These are phyloP conservation scores for Citrus glauca DNA, from an alignment of 345 rosid genomes.

Conservation along the genomic window DNA sequence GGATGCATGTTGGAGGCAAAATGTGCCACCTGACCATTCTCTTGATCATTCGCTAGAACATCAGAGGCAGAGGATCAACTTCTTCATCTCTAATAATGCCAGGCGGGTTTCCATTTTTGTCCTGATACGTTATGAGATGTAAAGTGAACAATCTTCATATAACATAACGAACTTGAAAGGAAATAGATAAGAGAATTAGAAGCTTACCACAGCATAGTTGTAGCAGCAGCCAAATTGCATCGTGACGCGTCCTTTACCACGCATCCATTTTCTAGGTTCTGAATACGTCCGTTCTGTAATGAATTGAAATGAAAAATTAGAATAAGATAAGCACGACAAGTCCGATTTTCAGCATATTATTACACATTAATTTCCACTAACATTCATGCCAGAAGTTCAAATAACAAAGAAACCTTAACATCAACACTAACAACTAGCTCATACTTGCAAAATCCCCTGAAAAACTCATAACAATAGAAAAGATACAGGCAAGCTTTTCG, in stretches of 20 bases:
- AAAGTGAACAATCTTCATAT: background rate
- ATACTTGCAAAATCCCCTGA: background rate
- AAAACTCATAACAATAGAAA: background rate
- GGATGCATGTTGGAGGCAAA: constrained; percentile 54
- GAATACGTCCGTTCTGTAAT: constrained; percentile 51
- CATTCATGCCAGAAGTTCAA: background rate
- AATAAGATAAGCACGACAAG: background rate
- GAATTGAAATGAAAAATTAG: background rate
- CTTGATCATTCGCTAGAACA: constrained; percentile 56
- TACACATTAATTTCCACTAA: background rate
- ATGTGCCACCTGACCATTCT: constrained; percentile 58
- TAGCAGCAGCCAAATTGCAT: constrained; percentile 69
- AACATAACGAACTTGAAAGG: too few relatives aligned
- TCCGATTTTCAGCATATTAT: background rate
- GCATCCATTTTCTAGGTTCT: constrained; percentile 68
- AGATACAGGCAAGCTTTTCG: background rate
- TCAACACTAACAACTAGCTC: background rate
- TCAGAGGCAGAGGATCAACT: constrained; percentile 58
- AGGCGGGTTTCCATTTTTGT: constrained; percentile 56
- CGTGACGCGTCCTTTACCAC: constrained; percentile 71
- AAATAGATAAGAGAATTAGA: background rate
- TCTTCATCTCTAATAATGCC: constrained; percentile 50
- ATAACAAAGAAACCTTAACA: background rate
- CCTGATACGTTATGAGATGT: constrained; percentile 26
- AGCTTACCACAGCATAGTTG: constrained; percentile 45